Conservation (phyloP, 768 basidiomycete genomes). For the Hygrophorus pudorinus region DNA sequence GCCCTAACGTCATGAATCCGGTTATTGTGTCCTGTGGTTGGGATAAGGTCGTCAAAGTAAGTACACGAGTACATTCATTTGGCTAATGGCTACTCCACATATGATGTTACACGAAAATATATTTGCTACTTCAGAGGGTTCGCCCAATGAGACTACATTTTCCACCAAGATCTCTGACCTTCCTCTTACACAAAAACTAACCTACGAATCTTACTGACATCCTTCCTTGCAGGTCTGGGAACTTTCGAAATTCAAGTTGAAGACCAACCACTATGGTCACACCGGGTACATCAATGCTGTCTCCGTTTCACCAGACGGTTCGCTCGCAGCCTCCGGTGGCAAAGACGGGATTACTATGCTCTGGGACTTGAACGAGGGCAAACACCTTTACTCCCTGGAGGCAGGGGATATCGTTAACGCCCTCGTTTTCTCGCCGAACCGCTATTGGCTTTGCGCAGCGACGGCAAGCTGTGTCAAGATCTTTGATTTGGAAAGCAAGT, state of each 20-base stretch:
- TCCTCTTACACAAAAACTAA: conserved; percentile 8
- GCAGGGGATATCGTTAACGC: conserved; percentile 98
- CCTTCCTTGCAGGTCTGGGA: conserved; percentile 80
- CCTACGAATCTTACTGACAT: conserved; percentile 7
- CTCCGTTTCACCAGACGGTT: conserved; percentile 98
- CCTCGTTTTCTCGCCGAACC: conserved; percentile 98
- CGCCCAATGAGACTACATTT: conserved; percentile 56
- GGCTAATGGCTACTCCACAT: conserved; percentile 10
- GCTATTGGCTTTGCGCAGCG: conserved; percentile 99
- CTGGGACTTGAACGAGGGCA: conserved; percentile 99
- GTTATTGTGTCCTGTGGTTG: conserved; percentile 99
- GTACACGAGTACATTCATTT: conserved; percentile 15
- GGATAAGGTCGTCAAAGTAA: conserved; percentile 99
- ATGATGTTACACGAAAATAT: conserved; percentile 36
- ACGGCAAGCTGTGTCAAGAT: conserved; percentile 97
- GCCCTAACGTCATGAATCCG: conserved; percentile 93
- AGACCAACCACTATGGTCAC: conserved; percentile 99
- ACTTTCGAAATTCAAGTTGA: conserved; percentile 98
- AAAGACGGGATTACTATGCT: conserved; percentile 99
- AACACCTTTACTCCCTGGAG: conserved; percentile 99
- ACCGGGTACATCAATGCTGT: conserved; percentile 98
- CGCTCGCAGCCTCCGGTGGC: conserved; percentile 96
- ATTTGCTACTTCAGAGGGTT: conserved; percentile 89
- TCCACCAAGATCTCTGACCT: conserved; percentile 73
- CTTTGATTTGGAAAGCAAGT: conserved; percentile 99